Conservation (phyloP, 208 protist genomes). For the Trypanosoma mega region DNA sequence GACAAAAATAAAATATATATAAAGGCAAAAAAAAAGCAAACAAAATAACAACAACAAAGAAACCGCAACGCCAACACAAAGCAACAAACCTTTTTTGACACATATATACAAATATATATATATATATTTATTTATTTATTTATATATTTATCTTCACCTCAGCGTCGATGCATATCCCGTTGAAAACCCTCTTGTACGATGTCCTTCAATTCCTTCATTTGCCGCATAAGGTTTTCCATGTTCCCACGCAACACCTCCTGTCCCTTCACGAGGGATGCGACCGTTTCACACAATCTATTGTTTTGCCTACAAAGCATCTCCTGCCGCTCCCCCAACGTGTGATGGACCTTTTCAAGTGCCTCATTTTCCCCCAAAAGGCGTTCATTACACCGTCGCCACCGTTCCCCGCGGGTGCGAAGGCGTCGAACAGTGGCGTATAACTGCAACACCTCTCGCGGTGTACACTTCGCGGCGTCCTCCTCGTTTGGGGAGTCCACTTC, state of each 20-base stretch:
- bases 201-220: conserved; percentile 12
- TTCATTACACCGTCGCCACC: conserved; percentile 8
- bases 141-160: background rate
- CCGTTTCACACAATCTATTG: background rate
- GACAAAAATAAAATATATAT: no score
- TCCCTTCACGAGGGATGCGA: background rate
- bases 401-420: background rate
- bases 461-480: background rate
- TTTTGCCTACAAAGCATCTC: background rate
- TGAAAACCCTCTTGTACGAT: no score
- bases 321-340: conserved; percentile 9
- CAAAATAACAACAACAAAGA: background rate
- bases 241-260: conserved; percentile 4
- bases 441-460: background rate
- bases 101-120: background rate
- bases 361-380: conserved; percentile 5
- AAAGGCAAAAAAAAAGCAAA: background rate
- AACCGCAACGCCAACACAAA: background rate
- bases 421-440: background rate
- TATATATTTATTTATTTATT: background rate
- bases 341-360: background rate
- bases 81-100: background rate
- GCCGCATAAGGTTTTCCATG: background rate
- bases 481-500: background rate
- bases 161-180: no score